Percentiles rank a stretch among this genome's conserved stretches.
phyloP scores from a whole-genome alignment of 2,329 filamentous ascomycete species.

The Diaporthe citriasiana region DNA sequence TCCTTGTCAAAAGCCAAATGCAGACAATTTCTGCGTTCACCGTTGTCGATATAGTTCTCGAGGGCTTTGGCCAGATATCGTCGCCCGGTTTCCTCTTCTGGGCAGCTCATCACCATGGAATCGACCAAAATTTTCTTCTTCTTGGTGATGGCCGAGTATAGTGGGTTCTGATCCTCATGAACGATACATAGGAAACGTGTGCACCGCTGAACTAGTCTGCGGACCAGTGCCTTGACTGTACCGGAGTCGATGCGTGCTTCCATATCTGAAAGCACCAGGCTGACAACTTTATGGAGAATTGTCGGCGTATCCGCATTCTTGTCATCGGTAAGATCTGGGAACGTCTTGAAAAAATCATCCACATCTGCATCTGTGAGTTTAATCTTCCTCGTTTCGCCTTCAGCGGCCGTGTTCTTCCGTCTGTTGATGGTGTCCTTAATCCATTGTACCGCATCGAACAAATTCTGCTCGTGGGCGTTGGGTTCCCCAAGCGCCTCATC shows the following conservation, averaged over 20 bases:
- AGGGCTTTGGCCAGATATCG: not conserved
- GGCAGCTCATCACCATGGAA: not conserved
- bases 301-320: not conserved
- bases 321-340: not conserved
- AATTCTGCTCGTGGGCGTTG: not conserved
- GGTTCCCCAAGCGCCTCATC: not conserved
- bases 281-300: not conserved
- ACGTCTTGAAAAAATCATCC: not conserved
- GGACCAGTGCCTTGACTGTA: not conserved
- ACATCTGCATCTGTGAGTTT: slow-evolving; percentile 14
- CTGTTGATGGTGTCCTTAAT: not conserved
- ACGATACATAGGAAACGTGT: not conserved
- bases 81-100: not conserved
- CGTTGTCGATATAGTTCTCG: not conserved
- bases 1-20: slow-evolving; percentile 16
- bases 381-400: not conserved
- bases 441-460: not conserved
- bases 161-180: not conserved
- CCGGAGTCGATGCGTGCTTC: not conserved
- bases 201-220: not conserved
- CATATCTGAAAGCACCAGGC: not conserved
- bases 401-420: not conserved
- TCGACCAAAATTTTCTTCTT: not conserved
- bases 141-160: not conserved
- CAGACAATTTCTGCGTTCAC: slow-evolving; percentile 6